Conservation (phyloP, 495 filamentous ascomycete species). For the Cetradonia linearis region DNA sequence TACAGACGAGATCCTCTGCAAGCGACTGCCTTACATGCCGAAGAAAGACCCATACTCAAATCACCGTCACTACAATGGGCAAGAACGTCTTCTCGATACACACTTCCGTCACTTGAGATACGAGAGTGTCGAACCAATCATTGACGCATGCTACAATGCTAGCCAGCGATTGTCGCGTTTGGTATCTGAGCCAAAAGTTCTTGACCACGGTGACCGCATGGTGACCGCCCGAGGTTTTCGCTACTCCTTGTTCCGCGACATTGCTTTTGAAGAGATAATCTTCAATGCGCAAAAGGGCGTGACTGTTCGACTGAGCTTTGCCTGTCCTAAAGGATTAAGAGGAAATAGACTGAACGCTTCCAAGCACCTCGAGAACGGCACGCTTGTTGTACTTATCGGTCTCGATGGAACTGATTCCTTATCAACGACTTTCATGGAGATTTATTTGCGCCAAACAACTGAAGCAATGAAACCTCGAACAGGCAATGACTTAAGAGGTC, state of each 20-base stretch:
- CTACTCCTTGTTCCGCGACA: conserved; percentile 25
- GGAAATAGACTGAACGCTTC: conserved; percentile 19
- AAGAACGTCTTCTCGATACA: conserved; percentile 22
- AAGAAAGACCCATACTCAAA: conserved; percentile 15
- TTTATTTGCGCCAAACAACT: conserved; percentile 23
- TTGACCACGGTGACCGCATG: conserved; percentile 22
- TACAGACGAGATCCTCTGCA: conserved; percentile 23
- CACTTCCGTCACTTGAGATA: conserved; percentile 26
- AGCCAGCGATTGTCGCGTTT: conserved; percentile 17
- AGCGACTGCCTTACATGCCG: conserved; percentile 23
- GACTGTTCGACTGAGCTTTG: conserved; percentile 21
- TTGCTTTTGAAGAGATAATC: conserved; percentile 21
- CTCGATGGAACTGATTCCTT: conserved; percentile 17
- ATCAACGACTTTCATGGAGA: conserved; percentile 25
- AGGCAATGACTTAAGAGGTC: conserved; percentile 24
- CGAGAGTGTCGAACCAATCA: conserved; percentile 20
- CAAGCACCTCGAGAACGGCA: conserved; percentile 24
- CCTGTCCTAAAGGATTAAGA: conserved; percentile 23
- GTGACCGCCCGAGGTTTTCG: conserved; percentile 17
- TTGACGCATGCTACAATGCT: conserved; percentile 25
- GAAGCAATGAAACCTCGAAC: conserved; percentile 22
- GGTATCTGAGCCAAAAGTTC: not conserved
- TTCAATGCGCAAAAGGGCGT: conserved; percentile 18
- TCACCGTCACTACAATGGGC: conserved; percentile 18
- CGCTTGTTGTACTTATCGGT: conserved; percentile 27